phyloP scores from a whole-genome alignment of 345 rosid species.

The Corchorus olitorius region DNA sequence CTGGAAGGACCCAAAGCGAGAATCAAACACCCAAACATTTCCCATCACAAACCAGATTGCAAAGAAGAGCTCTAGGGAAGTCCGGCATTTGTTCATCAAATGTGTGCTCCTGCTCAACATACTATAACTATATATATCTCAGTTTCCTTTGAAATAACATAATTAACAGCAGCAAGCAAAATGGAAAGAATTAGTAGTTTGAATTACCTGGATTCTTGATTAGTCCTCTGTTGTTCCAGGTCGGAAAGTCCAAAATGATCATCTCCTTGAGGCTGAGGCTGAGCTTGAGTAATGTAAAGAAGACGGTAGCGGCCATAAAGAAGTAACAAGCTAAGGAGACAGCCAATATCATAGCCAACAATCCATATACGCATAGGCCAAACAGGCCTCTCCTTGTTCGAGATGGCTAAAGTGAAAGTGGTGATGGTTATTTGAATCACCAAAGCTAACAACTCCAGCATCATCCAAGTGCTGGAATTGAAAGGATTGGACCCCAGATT shows the following conservation, averaged over 20 bases:
- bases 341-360: conserved; percentile 79
- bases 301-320: conserved; percentile 79
- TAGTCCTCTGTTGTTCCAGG: conserved; percentile 71
- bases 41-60: conserved; percentile 99
- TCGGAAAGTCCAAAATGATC: conserved; percentile 49
- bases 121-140: neutral
- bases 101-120: conserved; percentile 54
- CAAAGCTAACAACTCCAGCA: conserved; percentile 75
- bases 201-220: conserved; percentile 78
- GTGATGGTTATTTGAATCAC: conserved; percentile 63
- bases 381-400: conserved; percentile 71
- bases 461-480: conserved; percentile 86
- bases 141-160: neutral
- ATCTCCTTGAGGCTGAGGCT: conserved; percentile 32
- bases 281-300: conserved; percentile 26
- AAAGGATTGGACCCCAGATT: conserved; percentile 93
- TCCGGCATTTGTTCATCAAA: conserved; percentile 90
- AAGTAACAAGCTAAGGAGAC: conserved; percentile 65
- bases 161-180: neutral
- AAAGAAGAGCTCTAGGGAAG: conserved; percentile 91
- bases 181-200: too few relatives aligned
- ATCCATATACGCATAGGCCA: conserved; percentile 97
- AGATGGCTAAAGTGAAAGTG: conserved; percentile 66
- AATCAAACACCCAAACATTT: conserved; percentile 95
- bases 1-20: conserved; percentile 77